Base-by-base conservation (phyloP, 1,139 yeast genomes). In the Geotrichum europaeum region DNA sequence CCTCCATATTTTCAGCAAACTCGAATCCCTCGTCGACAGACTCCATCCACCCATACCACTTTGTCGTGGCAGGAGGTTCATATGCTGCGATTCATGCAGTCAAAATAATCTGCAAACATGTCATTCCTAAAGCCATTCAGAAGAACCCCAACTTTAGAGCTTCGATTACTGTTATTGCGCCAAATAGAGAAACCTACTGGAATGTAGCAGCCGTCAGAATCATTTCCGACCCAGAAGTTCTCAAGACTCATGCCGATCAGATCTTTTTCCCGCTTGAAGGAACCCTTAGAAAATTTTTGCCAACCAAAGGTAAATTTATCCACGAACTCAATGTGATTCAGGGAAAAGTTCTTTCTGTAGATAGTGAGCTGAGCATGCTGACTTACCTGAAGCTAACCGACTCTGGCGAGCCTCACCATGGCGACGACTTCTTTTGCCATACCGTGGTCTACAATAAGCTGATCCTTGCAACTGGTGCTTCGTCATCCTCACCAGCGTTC, bases 51-150 rank as follows among this genome's bases (percentile, higher is more conserved):
- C 47, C 47, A 18, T 45, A 53, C 24, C 53, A 45, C 9, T 52
- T 58, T 25, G 58, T 55, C 5, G 28, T 58, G 15, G 58, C 55
- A 7, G 60, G 60, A 6, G 57, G 57, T 12, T 58, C 60, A n/a
- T 58, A 54, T 54, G 60, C 60, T 10, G 51, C 58, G 3, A 54
- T 54, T 28, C 20, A 49, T 20, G 52, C 55, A 6, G 52, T 58
- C 22, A 54, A 51, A 25, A 10, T 54, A 10, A 24, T 58, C 12
- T 36, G 55, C 32, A 49, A 47, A 20, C 51, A 54, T 24, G 49
- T 58, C 24, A 51, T 55, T 36, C 60, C 60, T n/a, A 32, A 43
- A 22, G 20, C 50, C n/a, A 28, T 45, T 20, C 45, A 51, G 20
- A 25, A 56, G 3, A 40, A 36, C 12, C 20, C 49, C n/a, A 36